These are phyloP conservation scores for Jackrogersella minutella DNA, from an alignment of 495 filamentous ascomycete genomes.

Conservation along the genomic window DNA sequence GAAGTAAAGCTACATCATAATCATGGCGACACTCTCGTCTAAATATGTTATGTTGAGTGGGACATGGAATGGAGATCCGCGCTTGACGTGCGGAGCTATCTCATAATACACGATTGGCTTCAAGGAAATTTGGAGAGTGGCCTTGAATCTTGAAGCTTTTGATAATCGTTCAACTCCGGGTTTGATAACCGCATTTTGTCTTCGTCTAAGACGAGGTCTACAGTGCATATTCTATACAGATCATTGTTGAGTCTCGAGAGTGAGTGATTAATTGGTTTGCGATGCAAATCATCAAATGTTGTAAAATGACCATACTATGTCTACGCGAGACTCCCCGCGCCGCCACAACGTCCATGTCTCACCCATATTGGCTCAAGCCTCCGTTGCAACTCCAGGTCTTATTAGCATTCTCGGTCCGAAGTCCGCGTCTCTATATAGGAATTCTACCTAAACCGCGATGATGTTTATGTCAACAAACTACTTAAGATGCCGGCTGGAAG, in stretches of 20 bases:
- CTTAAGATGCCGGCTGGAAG: conserved; percentile 28
- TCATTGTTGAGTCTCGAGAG: neutral
- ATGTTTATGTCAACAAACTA: conserved; percentile 8
- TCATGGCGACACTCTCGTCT: neutral
- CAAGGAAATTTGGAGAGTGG: neutral
- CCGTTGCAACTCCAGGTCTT: conserved; percentile 32
- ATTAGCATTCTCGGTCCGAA: conserved; percentile 40
- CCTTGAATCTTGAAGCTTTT: neutral
- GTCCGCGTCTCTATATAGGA: conserved; percentile 33
- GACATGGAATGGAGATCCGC: conserved; percentile 36
- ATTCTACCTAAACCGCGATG: conserved; percentile 37
- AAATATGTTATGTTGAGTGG: neutral
- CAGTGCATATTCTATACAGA: neutral
- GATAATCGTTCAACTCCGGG: neutral
- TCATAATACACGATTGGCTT: neutral
- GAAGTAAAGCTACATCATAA: neutral
- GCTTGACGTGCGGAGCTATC: conserved; percentile 7
- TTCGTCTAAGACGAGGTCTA: neutral
- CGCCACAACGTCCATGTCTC: conserved; percentile 38
- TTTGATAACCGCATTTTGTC: neutral
- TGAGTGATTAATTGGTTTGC: neutral
- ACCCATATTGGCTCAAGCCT: conserved; percentile 24
- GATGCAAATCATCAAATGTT: neutral
- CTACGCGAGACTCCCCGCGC: conserved; percentile 17
- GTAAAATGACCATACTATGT: neutral